Conservation (phyloP, 2,329 filamentous ascomycete species). For the Onygenales sp. region DNA sequence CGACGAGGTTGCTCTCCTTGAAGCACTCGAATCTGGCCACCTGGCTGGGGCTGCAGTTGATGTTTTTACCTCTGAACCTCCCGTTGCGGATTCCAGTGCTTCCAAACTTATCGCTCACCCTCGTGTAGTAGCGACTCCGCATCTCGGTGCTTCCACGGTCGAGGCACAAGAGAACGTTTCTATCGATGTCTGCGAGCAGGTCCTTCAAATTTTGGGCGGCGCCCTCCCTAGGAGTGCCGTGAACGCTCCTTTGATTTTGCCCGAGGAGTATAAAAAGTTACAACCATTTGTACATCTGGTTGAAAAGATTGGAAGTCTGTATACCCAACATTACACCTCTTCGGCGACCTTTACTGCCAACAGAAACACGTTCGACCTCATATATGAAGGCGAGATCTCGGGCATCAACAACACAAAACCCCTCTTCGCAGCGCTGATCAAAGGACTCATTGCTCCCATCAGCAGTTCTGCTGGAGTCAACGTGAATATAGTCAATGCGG, state of each 20-base stretch:
- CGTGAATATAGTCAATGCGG: constrained; percentile 76
- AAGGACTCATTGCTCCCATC: constrained; percentile 62
- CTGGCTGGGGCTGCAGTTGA: constrained; percentile 72
- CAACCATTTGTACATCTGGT: constrained; percentile 67
- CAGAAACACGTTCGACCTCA: constrained; percentile 62
- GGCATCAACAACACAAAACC: constrained; percentile 65
- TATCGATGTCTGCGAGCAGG: constrained; percentile 73
- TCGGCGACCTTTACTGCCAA: constrained; percentile 35
- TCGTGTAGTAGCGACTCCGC: constrained; percentile 67
- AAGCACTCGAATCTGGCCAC: constrained; percentile 58
- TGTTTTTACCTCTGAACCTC: constrained; percentile 69
- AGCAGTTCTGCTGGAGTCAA: constrained; percentile 56
- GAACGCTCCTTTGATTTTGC: constrained; percentile 71
- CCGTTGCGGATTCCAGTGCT: constrained; percentile 52
- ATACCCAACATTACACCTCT: constrained; percentile 62
- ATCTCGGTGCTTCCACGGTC: constrained; percentile 68
- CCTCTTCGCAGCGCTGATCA: constrained; percentile 67
- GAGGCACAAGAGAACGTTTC: constrained; percentile 81
- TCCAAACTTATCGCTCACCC: constrained; percentile 57
- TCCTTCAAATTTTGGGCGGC: constrained; percentile 61
- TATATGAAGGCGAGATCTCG: constrained; percentile 67
- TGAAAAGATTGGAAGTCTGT: constrained; percentile 69
- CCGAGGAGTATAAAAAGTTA: constrained; percentile 68
- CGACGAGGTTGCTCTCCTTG: constrained; percentile 63
- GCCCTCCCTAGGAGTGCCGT: constrained; percentile 67